These are phyloP conservation scores for Myxozyma neglecta DNA, from an alignment of 805 yeast genomes.

Conservation along the genomic window DNA sequence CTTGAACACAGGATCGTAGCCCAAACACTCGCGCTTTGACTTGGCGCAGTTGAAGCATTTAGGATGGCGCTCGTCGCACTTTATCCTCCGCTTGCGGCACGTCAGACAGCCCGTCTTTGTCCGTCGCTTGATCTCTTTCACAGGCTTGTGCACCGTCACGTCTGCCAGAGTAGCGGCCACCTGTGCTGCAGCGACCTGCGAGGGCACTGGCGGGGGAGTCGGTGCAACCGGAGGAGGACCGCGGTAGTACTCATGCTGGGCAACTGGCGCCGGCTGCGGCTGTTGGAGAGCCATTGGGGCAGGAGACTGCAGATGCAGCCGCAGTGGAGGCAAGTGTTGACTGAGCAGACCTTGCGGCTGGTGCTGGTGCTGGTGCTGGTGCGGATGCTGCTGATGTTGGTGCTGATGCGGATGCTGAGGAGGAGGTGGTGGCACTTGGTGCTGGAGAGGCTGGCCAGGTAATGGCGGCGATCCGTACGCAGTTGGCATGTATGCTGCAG, in stretches of 20 bases:
- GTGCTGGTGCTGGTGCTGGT: background rate
- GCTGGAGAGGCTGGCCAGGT: no score
- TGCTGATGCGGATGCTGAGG: background rate
- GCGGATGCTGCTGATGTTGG: background rate
- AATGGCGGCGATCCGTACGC: background rate
- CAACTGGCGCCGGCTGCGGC: background rate
- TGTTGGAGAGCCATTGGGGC: background rate
- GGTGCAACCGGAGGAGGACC: conserved; percentile 5
- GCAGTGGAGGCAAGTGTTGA: conserved; percentile 9
- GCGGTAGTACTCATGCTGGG: background rate
- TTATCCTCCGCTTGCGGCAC: conserved; percentile 65
- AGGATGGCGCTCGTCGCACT: conserved; percentile 65
- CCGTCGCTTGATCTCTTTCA: conserved; percentile 30
- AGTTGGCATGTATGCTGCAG: conserved; percentile 9
- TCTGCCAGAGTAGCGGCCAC: conserved; percentile 27
- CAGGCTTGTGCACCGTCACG: conserved; percentile 20
- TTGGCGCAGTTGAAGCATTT: conserved; percentile 50
- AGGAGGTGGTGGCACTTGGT: background rate
- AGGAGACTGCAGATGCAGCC: conserved; percentile 9
- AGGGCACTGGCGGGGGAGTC: background rate
- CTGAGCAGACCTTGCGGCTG: background rate
- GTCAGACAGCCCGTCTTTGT: conserved; percentile 53
- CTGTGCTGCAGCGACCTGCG: conserved; percentile 24
- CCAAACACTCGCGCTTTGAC: conserved; percentile 32
- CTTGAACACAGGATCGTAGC: conserved; percentile 31